phyloP scores from a whole-genome alignment of 371 early-diverging fungal species.

The Mucor saturninus region DNA sequence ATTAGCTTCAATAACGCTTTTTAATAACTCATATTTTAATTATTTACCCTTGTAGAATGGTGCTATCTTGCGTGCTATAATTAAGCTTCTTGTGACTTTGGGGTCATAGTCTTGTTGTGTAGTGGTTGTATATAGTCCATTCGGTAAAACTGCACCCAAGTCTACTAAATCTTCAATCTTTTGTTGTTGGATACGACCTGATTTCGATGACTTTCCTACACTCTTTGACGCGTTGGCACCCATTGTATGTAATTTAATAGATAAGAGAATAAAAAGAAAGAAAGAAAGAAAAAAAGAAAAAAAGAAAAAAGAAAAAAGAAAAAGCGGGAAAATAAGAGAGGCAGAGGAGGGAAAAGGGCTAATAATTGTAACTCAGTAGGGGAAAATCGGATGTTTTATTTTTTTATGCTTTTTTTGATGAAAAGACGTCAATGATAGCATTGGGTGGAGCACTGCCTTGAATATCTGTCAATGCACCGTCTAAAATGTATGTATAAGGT shows the following conservation, averaged over 20 bases:
- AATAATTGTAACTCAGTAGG: no score
- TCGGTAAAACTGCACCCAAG: constrained; percentile 72
- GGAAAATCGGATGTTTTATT: background rate
- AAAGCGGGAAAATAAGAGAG: background rate
- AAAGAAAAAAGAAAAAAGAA: background rate
- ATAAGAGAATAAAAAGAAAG: background rate
- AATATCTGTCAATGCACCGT: constrained; percentile 62
- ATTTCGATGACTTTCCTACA: constrained; percentile 5
- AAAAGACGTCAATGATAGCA: constrained; percentile 36
- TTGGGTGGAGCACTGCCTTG: constrained; percentile 60
- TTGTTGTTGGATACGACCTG: constrained; percentile 24
- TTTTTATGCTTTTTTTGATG: constrained; percentile 3
- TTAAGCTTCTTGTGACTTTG: constrained; percentile 75
- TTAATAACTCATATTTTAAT: background rate
- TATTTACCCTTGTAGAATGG: constrained; percentile 87
- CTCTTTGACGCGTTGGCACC: constrained; percentile 31
- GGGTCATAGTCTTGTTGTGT: constrained; percentile 81
- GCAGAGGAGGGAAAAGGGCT: no score
- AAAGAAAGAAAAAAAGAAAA: background rate
- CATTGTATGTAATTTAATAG: constrained; percentile 12
- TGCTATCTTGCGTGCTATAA: constrained; percentile 75
- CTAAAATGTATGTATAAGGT: constrained; percentile 64
- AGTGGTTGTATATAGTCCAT: constrained; percentile 71
- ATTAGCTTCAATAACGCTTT: background rate
- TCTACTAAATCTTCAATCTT: constrained; percentile 69